Percentiles rank a stretch among this genome's conserved stretches.
Evolutionary conservation across 1,139 yeast genomes (phyloP).

Genomic region (Tardiomyces depauwii): DNA sequence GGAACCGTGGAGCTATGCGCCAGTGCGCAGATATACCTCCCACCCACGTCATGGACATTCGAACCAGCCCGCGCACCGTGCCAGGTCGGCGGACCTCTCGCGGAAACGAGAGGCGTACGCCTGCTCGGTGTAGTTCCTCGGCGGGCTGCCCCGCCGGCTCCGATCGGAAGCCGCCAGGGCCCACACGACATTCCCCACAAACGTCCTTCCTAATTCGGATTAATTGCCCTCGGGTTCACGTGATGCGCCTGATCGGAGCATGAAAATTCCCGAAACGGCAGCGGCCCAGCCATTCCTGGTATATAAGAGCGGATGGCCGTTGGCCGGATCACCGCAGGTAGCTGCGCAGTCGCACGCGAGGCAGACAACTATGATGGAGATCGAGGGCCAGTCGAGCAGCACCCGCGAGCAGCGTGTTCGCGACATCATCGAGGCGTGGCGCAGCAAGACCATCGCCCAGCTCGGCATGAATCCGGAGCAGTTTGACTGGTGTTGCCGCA

Average conservation of each 20-base stretch:
- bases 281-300: neutral
- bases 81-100: too few relatives aligned
- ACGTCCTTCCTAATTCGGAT: too few relatives aligned
- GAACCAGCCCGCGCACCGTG: too few relatives aligned
- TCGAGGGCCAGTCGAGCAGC: neutral
- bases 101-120: too few relatives aligned
- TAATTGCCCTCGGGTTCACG: neutral
- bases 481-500: constrained; percentile 16
- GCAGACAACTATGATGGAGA: neutral
- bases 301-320: neutral
- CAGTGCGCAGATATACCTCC: too few relatives aligned
- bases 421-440: constrained; percentile 14
- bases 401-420: constrained; percentile 2
- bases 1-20: too few relatives aligned
- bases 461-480: constrained; percentile 17
- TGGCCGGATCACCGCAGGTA: neutral
- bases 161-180: too few relatives aligned
- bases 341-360: neutral
- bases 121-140: too few relatives aligned
- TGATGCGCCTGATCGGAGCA: neutral
- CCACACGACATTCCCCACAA: too few relatives aligned
- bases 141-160: too few relatives aligned
- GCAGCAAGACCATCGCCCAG: constrained; percentile 12
- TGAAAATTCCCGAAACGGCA: neutral
- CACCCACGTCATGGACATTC: too few relatives aligned